These are phyloP conservation scores for Trichomonas gallinae DNA, from an alignment of 208 protist genomes.

Conservation along the genomic window DNA sequence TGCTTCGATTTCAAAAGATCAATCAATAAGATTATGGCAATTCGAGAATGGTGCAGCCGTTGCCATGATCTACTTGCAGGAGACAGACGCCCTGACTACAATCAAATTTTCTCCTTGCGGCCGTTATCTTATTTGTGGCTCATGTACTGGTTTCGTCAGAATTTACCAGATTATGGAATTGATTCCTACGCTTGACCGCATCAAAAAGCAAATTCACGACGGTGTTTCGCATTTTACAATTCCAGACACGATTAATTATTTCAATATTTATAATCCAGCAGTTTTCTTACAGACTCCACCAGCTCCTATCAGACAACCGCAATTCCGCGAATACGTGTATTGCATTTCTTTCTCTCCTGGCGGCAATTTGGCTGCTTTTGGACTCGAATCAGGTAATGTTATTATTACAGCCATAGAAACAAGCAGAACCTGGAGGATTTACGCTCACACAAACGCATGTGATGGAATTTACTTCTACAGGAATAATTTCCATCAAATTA, in stretches of 20 bases:
- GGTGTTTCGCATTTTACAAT: neutral
- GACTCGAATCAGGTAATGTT: neutral
- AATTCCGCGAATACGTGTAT: neutral
- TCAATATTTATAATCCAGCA: neutral
- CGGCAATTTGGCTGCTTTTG: neutral
- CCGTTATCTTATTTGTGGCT: neutral
- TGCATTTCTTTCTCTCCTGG: neutral
- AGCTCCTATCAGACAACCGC: neutral
- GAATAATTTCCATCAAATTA: neutral
- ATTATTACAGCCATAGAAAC: neutral
- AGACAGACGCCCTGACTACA: neutral
- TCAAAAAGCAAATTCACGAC: neutral
- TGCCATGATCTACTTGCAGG: neutral
- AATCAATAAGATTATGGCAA: neutral
- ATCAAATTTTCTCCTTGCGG: neutral
- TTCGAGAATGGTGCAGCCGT: neutral
- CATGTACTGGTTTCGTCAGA: neutral
- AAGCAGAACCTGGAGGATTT: neutral
- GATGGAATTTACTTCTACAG: neutral
- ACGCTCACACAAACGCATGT: neutral
- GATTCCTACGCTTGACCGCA: neutral
- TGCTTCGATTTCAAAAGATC: neutral
- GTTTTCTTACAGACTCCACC: neutral
- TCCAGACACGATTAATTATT: neutral
- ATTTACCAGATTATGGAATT: neutral